phyloP scores from a whole-genome alignment of 78 protist genomes.

The Dictyostelium citrinum region DNA sequence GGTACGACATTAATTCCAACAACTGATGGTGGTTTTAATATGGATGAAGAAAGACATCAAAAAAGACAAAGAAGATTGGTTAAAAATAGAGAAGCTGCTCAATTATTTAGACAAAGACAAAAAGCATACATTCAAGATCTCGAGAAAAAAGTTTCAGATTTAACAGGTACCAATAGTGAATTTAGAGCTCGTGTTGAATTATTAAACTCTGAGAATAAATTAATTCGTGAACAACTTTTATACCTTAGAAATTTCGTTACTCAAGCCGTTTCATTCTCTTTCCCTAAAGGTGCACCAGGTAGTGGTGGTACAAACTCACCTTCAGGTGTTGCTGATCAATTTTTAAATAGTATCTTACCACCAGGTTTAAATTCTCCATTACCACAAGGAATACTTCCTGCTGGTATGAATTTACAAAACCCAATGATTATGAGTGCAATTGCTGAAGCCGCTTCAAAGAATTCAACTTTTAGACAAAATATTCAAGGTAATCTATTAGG shows the following conservation, averaged over 20 bases:
- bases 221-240: conserved; percentile 75
- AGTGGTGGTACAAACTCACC: not conserved
- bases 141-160: conserved; percentile 57
- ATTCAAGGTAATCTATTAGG: not conserved
- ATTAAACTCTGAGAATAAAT: conserved; percentile 72
- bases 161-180: conserved; percentile 69
- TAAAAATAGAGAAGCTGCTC: conserved; percentile 82
- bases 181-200: conserved; percentile 57
- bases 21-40: conserved; percentile 36
- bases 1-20: conserved; percentile 68
- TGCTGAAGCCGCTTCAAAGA: conserved; percentile 71
- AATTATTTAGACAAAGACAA: conserved; percentile 82
- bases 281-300: conserved; percentile 38
- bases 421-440: conserved; percentile 67
- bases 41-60: conserved; percentile 67
- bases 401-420: conserved; percentile 60
- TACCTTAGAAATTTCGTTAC: conserved; percentile 66
- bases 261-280: conserved; percentile 68
- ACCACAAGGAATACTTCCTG: conserved; percentile 43
- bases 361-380: conserved; percentile 13
- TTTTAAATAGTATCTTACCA: not conserved
- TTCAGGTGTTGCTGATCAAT: not conserved
- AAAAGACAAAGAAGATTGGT: conserved; percentile 79
- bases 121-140: conserved; percentile 77
- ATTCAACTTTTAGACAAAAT: conserved; percentile 19